Evolutionary conservation across 2,329 filamentous ascomycete genomes (phyloP).

Genomic region (Berkeleyomyces rouxiae): DNA sequence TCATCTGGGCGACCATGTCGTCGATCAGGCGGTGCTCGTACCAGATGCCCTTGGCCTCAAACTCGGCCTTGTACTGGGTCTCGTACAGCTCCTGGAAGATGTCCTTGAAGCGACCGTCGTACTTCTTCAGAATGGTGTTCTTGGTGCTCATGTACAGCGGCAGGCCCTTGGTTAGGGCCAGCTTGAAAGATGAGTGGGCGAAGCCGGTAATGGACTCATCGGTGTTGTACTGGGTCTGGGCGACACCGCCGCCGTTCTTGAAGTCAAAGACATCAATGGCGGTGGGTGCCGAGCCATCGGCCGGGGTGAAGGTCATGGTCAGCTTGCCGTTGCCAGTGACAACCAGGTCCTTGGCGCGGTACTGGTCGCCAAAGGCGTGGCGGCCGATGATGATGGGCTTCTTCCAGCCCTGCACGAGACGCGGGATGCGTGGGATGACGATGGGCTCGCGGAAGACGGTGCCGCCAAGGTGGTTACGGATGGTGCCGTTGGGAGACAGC

Average conservation of each 20-base stretch:
- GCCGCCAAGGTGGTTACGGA: conserved; percentile 61
- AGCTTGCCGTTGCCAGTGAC: conserved; percentile 72
- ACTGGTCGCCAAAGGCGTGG: conserved; percentile 97
- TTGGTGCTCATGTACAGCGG: conserved; percentile 99
- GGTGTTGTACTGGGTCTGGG: conserved; percentile 97
- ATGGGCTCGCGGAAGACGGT: conserved; percentile 99
- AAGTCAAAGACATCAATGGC: conserved; percentile 84
- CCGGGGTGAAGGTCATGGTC: conserved; percentile 83
- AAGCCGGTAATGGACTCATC: conserved; percentile 90
- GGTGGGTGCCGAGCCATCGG: conserved; percentile 58
- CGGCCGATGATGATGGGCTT: conserved; percentile 98
- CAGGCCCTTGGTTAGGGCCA: conserved; percentile 69
- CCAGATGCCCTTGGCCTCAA: conserved; percentile 89
- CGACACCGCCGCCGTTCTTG: conserved; percentile 68
- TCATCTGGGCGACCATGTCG: conserved; percentile 99
- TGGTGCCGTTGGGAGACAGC: conserved; percentile 91
- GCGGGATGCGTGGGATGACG: conserved; percentile 82
- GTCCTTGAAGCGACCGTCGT: conserved; percentile 97
- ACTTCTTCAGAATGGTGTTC: conserved; percentile 99
- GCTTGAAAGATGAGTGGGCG: conserved; percentile 91
- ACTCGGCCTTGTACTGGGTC: conserved; percentile 66
- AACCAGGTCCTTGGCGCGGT: conserved; percentile 86
- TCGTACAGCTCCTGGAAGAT: conserved; percentile 98
- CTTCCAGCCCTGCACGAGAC: conserved; percentile 92
- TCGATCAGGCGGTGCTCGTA: conserved; percentile 99